phyloP scores from a whole-genome alignment of 345 rosid species.

The Eucalyptus decipiens region DNA sequence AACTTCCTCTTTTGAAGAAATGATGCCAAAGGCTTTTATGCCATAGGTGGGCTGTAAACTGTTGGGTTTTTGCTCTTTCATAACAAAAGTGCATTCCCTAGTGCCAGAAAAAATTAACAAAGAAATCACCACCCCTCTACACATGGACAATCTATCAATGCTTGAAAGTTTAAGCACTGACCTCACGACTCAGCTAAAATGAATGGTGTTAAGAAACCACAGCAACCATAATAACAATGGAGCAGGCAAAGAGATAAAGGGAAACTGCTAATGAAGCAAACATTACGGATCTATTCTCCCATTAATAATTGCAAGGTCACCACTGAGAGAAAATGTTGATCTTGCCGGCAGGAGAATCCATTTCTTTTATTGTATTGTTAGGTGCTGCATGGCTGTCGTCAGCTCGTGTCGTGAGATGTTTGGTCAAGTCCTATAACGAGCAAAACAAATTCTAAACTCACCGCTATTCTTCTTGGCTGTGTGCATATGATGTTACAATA shows the following conservation, averaged over 20 bases:
- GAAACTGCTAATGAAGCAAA: background rate
- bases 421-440: too few relatives aligned
- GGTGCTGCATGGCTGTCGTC: too few relatives aligned
- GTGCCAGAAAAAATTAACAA: background rate
- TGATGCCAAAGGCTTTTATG: background rate
- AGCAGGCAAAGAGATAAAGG: background rate
- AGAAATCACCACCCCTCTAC: background rate
- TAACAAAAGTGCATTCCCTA: background rate
- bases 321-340: background rate
- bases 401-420: too few relatives aligned
- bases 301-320: background rate
- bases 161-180: background rate
- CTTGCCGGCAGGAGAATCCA: too few relatives aligned
- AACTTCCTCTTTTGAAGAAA: background rate
- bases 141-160: background rate
- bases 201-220: background rate
- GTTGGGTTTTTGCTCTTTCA: background rate
- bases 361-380: too few relatives aligned
- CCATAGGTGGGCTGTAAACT: background rate
- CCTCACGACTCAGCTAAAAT: background rate
- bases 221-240: background rate
- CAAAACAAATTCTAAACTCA: constrained; percentile 10
- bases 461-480: constrained; percentile 93
- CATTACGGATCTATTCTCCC: background rate
- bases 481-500: constrained; percentile 85